These are phyloP conservation scores for Collybia sp. DNA, from an alignment of 768 basidiomycete species.

Conservation along the genomic window DNA sequence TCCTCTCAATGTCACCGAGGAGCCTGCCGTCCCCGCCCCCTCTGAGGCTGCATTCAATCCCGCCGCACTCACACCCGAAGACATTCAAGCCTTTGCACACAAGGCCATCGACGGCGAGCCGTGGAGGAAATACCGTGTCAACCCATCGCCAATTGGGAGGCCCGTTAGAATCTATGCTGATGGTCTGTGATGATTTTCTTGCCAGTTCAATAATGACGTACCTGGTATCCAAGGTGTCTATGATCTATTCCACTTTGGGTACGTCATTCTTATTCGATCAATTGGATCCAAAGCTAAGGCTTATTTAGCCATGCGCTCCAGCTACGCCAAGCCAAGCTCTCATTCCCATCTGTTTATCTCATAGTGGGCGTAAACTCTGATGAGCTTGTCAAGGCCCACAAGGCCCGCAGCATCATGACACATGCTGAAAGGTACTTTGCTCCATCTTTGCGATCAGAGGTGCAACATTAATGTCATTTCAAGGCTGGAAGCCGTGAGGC, in stretches of 20 bases:
- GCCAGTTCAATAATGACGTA: slow-evolving; percentile 19
- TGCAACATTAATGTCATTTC: slow-evolving; percentile 2
- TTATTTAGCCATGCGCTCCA: slow-evolving; percentile 84
- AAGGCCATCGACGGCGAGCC: slow-evolving; percentile 71
- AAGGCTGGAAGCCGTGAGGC: slow-evolving; percentile 86
- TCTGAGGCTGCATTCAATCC: slow-evolving; percentile 50
- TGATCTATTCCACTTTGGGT: slow-evolving; percentile 97
- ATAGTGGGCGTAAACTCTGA: slow-evolving; percentile 94
- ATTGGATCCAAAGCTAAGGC: slow-evolving; percentile 1
- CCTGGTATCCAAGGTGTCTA: slow-evolving; percentile 71
- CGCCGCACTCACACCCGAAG: slow-evolving; percentile 62
- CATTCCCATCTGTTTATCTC: slow-evolving; percentile 87
- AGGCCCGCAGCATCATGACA: slow-evolving; percentile 83
- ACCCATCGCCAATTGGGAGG: slow-evolving; percentile 72
- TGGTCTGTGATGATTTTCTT: slow-evolving; percentile 42
- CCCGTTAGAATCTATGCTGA: slow-evolving; percentile 93
- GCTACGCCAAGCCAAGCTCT: slow-evolving; percentile 92
- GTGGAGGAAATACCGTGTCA: slow-evolving; percentile 74
- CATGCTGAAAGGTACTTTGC: slow-evolving; percentile 53
- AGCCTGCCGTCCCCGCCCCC: slow-evolving; percentile 36
- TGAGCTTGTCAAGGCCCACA: slow-evolving; percentile 72
- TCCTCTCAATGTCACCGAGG: slow-evolving; percentile 27
- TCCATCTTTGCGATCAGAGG: not conserved
- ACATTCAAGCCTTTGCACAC: slow-evolving; percentile 75
- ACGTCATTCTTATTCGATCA: slow-evolving; percentile 16